Evolutionary conservation across 2,329 filamentous ascomycete genomes (phyloP).

Genomic region (Sclerotinia sclerotiorum): DNA sequence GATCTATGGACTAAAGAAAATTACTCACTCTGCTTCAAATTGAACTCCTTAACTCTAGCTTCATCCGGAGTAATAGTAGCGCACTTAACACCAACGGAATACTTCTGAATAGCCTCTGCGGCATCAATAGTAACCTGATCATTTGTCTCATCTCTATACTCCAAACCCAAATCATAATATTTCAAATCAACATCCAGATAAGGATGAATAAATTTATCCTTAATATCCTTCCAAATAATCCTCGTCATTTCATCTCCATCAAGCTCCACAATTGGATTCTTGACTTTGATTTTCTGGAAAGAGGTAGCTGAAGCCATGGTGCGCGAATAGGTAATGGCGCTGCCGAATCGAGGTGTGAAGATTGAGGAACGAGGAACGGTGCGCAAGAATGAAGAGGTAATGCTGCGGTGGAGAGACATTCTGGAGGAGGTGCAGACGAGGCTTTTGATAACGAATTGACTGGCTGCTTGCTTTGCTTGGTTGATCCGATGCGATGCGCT

Average conservation of each 20-base stretch:
- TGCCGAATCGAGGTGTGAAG: conserved; percentile 27
- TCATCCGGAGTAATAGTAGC: conserved; percentile 99
- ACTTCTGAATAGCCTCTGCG: conserved; percentile 98
- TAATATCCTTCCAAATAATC: conserved; percentile 99
- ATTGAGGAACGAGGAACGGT: conserved; percentile 11
- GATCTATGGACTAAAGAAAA: neutral
- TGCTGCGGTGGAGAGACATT: conserved; percentile 18
- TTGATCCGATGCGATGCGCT: neutral
- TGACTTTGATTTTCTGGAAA: conserved; percentile 93
- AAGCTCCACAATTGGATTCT: conserved; percentile 97
- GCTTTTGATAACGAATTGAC: neutral
- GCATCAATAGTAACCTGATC: conserved; percentile 95
- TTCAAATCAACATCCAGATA: conserved; percentile 98
- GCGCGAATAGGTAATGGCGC: conserved; percentile 42
- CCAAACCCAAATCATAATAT: conserved; percentile 92
- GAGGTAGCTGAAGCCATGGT: conserved; percentile 53
- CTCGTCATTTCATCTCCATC: conserved; percentile 96
- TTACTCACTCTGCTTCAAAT: conserved; percentile 88
- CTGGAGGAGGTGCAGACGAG: neutral
- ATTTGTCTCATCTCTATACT: conserved; percentile 93
- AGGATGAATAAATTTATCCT: conserved; percentile 96
- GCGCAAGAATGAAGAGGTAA: conserved; percentile 13
- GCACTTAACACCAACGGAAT: conserved; percentile 98
- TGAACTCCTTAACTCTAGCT: conserved; percentile 94
- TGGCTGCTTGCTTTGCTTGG: neutral